These are phyloP conservation scores for Pseudevernia furfuracea DNA, from an alignment of 495 filamentous ascomycete genomes.

Conservation along the genomic window DNA sequence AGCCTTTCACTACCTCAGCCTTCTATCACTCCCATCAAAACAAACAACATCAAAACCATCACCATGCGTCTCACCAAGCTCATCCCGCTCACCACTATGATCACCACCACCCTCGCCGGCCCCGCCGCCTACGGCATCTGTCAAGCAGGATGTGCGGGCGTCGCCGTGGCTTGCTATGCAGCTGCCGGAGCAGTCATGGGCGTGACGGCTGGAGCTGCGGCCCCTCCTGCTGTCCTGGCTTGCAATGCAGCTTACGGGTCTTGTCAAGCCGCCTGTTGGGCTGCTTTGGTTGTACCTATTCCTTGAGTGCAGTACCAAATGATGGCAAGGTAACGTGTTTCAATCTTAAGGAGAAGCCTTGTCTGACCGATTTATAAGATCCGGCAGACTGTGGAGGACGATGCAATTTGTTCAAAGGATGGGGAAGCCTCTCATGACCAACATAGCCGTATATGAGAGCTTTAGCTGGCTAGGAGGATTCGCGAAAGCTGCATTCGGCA, in stretches of 20 bases:
- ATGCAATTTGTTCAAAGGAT: too few relatives aligned
- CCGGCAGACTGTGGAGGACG: not conserved
- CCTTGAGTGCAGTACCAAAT: slow-evolving; percentile 5
- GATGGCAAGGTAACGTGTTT: not conserved
- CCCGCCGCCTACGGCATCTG: slow-evolving; percentile 41
- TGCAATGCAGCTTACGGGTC: slow-evolving; percentile 45
- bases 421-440: too few relatives aligned
- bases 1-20: not conserved
- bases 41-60: not conserved
- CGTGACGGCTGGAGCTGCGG: slow-evolving; percentile 33
- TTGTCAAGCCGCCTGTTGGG: slow-evolving; percentile 43
- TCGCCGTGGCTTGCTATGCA: slow-evolving; percentile 47
- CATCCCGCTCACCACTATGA: slow-evolving; percentile 10
- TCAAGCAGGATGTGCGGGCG: slow-evolving; percentile 41
- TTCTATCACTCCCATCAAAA: not conserved
- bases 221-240: slow-evolving; percentile 36
- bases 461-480: not conserved
- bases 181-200: slow-evolving; percentile 45
- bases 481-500: not conserved
- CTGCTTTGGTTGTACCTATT: slow-evolving; percentile 31
- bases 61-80: slow-evolving; percentile 13
- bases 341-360: not conserved
- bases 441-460: not conserved
- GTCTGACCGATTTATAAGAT: not conserved
- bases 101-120: slow-evolving; percentile 27